Evolutionary conservation across 345 rosid genomes (phyloP), one percentile per base, ranked within the genome.

Genomic region (Schrenkiella parvula): DNA sequence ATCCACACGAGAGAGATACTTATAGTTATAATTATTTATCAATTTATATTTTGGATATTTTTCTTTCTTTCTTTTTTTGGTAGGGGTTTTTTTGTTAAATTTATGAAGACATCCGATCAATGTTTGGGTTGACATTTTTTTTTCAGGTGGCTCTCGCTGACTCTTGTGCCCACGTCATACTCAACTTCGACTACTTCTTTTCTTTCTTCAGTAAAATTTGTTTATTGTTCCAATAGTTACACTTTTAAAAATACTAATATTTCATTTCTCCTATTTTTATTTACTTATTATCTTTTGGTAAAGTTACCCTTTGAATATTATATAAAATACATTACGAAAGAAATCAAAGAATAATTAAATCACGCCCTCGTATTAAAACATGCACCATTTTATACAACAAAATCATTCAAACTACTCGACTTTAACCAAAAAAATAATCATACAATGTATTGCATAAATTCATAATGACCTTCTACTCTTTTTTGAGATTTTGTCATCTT

Each of bases 121-220:
- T 75, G 29, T 69, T 62, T 69, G 65, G 65, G 75, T 75, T 75
- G 75, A 69, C 75, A 75, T 75, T 75, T 75, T 66, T 75, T 66
- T 68, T 68, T 75, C 71, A 75, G 79, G 74, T 75, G 79, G 44
- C 75, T 75, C 79, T 69, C 74, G 75, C 79, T 69, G 79, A 75
- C 79, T 75, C 75, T 63, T 64, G 54, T 54, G 70, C 75, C 35
- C 19, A 69, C 79, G 70, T 75, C 79, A 62, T 12, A 54, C 66
- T 64, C 79, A 75, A 75, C 70, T 69, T 75, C 12, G 51, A 8
- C 29, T 66, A 6, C 14, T 19, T 64, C 2, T 43, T 4, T 18
- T 46, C 18, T 34, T 0, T 32, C 0, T 14, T 46, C 25, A 1
- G n/a, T 21, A 56, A 22, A 35, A 11, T 18, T 21, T 19, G 22